Conservation (phyloP, 306 rosid genomes). For the Cajanus cajan region DNA sequence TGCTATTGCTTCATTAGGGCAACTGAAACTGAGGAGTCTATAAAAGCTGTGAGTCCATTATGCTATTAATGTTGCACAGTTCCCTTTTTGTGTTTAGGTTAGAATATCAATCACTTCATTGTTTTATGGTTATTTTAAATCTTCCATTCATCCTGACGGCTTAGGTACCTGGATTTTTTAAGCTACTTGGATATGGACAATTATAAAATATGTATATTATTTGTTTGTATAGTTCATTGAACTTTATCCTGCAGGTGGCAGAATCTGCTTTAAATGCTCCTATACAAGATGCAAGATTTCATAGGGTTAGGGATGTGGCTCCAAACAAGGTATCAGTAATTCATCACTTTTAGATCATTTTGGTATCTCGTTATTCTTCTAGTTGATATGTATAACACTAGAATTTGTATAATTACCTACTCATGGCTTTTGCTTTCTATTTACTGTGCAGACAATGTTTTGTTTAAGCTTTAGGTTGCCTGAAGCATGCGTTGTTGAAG, state of each 20-base stretch:
- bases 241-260: conserved; percentile 60
- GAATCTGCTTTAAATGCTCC: conserved; percentile 70
- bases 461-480: conserved; percentile 70
- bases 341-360: neutral
- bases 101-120: neutral
- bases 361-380: neutral
- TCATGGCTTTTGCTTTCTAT: conserved; percentile 9
- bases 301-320: conserved; percentile 91
- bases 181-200: conserved; percentile 1
- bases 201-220: neutral
- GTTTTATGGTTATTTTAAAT: neutral
- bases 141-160: conserved; percentile 14
- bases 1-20: conserved; percentile 94
- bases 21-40: conserved; percentile 63
- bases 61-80: neutral
- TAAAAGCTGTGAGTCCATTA: conserved; percentile 64
- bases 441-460: conserved; percentile 73
- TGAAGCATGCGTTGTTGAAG: conserved; percentile 50
- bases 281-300: conserved; percentile 64
- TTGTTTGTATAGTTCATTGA: conserved; percentile 17
- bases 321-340: conserved; percentile 76
- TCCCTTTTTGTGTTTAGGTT: neutral
- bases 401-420: neutral
- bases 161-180: neutral
- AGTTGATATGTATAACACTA: neutral